Evolutionary conservation across 1,284 basidiomycete genomes (phyloP), one percentile per base, ranked within the genome.

Genomic region (Tylopilus orsonianus): DNA sequence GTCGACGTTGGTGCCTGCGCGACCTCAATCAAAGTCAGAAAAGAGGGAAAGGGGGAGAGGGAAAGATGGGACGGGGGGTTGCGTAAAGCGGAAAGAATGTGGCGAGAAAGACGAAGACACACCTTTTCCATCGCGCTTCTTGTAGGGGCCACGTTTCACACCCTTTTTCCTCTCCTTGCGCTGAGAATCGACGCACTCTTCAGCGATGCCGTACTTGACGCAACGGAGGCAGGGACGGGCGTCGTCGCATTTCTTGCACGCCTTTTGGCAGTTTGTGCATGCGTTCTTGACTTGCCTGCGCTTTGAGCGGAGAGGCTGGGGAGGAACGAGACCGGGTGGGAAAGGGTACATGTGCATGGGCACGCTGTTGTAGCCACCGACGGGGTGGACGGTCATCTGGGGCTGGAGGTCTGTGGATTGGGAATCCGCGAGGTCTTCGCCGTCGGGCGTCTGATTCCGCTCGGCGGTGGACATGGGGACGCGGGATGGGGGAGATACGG

Each of bases 221-320:
- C 90, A 93, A 56, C 90, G 85, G 55, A 88, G 81, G 67, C 90
- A 93, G 52, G 90, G 90, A 50, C 90, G 77, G 52, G 85, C 87
- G 60, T 90, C 87, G 71, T 93, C 90, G 67, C 90, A 93, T 69
- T 91, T 91, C 76, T 93, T 93, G 77, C 89, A 93, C 1, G 90
- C 87, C 67, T 88, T 90, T 69, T 92, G 90, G 65, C 90, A 93
- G 60, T 89, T 88, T 39, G 87, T 89, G 70, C 90, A 93, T 46
- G 90, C 90, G 58, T 91, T 92, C 80, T 93, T 93, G 74, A 93
- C 90, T 65, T 93, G 90, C 52, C 85, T 78, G 57, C 90, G 86
- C 70, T 93, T 93, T 27, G 83, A 75, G 54, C 83, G 79, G 46
- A 78, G 67, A 56, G 77, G 75, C 60, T 69, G 71, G 44, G 68